Evolutionary conservation across 257 asterid genomes (phyloP).

Genomic region (Scutellaria baicalensis): DNA sequence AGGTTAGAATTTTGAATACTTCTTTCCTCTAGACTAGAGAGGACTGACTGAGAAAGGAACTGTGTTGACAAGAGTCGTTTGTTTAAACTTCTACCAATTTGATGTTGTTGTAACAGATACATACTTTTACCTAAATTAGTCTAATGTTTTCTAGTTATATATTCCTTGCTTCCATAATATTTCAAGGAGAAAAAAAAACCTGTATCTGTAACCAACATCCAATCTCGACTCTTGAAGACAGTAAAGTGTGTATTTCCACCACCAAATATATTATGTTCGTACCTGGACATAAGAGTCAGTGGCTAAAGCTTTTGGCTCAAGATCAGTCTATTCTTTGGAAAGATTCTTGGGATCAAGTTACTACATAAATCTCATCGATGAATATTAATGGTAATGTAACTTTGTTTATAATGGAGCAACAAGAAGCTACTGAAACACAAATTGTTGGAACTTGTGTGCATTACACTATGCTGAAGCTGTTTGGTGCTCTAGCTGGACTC

Average conservation of each 20-base stretch:
- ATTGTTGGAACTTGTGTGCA: no score
- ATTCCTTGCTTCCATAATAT: not conserved
- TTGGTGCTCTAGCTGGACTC: not conserved
- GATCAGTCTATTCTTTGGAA: not conserved
- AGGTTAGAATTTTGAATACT: slow-evolving; percentile 4
- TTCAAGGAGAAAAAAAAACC: not conserved
- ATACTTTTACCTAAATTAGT: not conserved
- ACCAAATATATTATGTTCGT: not conserved
- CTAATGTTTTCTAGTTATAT: not conserved
- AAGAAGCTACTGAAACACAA: no score
- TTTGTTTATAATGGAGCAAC: no score
- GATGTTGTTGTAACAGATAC: slow-evolving; percentile 10
- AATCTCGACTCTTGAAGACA: not conserved
- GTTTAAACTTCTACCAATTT: slow-evolving; percentile 23
- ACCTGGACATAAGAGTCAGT: not conserved
- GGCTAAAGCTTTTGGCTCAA: not conserved
- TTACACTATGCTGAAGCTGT: no score
- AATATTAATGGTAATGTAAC: no score
- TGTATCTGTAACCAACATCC: no score
- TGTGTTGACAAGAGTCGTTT: not conserved
- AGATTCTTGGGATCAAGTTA: not conserved
- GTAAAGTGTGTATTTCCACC: not conserved
- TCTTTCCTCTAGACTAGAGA: not conserved
- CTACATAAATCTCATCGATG: no score
- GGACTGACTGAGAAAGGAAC: slow-evolving; percentile 3